Base-by-base conservation (phyloP, 2,329 filamentous ascomycete species). In the Byssochlamys sp. region DNA sequence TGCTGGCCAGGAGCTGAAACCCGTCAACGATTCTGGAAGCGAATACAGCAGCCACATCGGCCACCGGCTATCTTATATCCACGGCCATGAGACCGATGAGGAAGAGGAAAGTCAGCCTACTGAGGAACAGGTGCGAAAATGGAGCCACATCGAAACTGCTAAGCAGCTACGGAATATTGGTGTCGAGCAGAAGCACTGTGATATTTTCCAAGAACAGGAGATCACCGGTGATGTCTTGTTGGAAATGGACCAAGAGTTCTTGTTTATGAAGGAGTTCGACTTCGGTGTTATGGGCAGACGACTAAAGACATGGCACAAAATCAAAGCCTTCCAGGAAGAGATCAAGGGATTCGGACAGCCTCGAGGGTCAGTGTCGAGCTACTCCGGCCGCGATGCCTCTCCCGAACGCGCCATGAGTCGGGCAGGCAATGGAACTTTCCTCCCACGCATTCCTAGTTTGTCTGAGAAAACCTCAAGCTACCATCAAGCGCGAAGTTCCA, bases 231-330 rank as follows among this genome's bases (percentile, higher is more conserved):
- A 97, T 66, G 92, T 97, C 3, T 77, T 99, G 45, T 76, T 99
- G 55, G 90, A 89, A 55, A 95, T 97, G 90, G 91, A 96, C 66
- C 92, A 96, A 75, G 89, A 90, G 58, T 95, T 94, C 45, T 80
- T 97, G 14, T 95, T 96, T 71, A 87, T 97, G 77, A 96, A 96
- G 69, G 91, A 94, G 52, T 95, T 96, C 66, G 90, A 96, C 64
- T 80, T 97, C 63, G 92, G 92, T 19, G 90, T 91, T 2, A 91
- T 97, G 64, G 92, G 92, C 7, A 83, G 90, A 58, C 83, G 92
- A 60, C 76, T 97, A 60, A 95, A 95, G 72, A 96, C 91, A 1
- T 97, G 92, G 92, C 90, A 96, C 73, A 96, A 94, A 74, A 91
- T 97, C 72, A 95, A 95, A 73, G 80, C 84, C 2, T 81, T 97